Base-by-base conservation (phyloP, 495 filamentous ascomycete genomes). In the Aspergillus conjunctus region DNA sequence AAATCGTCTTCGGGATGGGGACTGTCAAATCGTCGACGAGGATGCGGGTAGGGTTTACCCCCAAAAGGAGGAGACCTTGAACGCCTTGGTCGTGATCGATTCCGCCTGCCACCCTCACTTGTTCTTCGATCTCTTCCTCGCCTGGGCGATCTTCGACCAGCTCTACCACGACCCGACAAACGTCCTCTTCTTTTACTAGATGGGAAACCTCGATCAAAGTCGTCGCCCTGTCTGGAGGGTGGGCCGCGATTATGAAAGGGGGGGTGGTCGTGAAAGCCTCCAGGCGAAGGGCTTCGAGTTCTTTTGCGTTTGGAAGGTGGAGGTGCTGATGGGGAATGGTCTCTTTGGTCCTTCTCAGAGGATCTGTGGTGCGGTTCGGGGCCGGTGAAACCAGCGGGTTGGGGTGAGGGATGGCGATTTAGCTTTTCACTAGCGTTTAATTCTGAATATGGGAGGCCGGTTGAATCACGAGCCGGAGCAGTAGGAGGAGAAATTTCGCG, bases 201-300 rank as follows among this genome's bases (percentile, higher is more conserved):
- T 17, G 68, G 53, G 30, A 66, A 68, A n/a, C 68, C 68, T 43
- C 73, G 63, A 53, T 76, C 73, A 21, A 70, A 71, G 57, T 68
- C 66, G 37, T 74, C 72, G 18, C 66, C 63, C 15, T 63, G 62
- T 48, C 70, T 73, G 21, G 61, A 49, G 37, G 62, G 70, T 7
- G 66, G 72, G 43, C 62, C 54, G 12, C 65, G 72, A 30, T 66
- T 67, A 31, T 59, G 68, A 14, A 60, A 58, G 10, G 66, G 70
- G 21, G 61, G 61, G 37, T 65, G 70, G 20, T 60, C 60, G 45
- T 55, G 45, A 46, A 54, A 67, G 33, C 59, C 64, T 20, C 65
- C 58, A 22, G 78, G 77, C 10, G 81, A 82, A 45, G 78, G 79
- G 57, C 75, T 81, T 49, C 78, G 74, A 56, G 76, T 81, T 60